Percentiles rank a stretch among this genome's conserved stretches.
These are phyloP conservation scores for Scolecobasidium constrictum DNA, from an alignment of 2,329 filamentous ascomycete genomes.

Conservation along the genomic window DNA sequence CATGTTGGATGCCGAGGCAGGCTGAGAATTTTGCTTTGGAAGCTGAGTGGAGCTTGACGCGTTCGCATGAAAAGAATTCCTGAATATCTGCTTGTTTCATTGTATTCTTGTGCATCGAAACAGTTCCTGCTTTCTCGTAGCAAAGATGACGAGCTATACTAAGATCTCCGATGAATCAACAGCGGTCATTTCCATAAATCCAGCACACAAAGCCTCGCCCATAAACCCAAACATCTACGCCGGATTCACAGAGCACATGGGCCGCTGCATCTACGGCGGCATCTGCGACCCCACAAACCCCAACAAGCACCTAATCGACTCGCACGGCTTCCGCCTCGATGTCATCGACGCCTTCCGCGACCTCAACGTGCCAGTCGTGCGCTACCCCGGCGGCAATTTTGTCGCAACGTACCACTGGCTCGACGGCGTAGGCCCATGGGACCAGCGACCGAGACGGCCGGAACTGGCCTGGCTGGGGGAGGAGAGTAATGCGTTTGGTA, in stretches of 20 bases:
- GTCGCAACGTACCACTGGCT: constrained; percentile 78
- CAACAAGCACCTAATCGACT: constrained; percentile 63
- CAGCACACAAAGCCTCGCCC: constrained; percentile 53
- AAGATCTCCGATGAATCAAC: constrained; percentile 49
- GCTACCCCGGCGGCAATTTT: constrained; percentile 79
- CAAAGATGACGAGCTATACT: constrained; percentile 61
- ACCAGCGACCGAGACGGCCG: constrained; percentile 53
- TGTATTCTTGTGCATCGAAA: no score
- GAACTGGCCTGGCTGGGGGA: constrained; percentile 71
- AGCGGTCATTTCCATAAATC: constrained; percentile 55
- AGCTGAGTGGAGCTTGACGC: no score
- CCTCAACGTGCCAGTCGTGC: constrained; percentile 63
- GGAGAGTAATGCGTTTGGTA: constrained; percentile 72
- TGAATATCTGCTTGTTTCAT: no score
- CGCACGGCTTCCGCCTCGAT: constrained; percentile 67
- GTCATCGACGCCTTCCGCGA: constrained; percentile 65
- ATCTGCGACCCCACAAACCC: constrained; percentile 69
- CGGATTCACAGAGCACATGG: constrained; percentile 83
- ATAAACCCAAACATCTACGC: constrained; percentile 76
- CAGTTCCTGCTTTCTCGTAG: no score
- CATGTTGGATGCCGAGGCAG: no score
- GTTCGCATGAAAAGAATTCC: no score
- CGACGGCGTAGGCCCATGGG: constrained; percentile 65
- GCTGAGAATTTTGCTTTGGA: no score
- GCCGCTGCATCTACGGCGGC: constrained; percentile 77